These are phyloP conservation scores for Penicillium sp. DNA, from an alignment of 2,329 filamentous ascomycete genomes.

Conservation along the genomic window DNA sequence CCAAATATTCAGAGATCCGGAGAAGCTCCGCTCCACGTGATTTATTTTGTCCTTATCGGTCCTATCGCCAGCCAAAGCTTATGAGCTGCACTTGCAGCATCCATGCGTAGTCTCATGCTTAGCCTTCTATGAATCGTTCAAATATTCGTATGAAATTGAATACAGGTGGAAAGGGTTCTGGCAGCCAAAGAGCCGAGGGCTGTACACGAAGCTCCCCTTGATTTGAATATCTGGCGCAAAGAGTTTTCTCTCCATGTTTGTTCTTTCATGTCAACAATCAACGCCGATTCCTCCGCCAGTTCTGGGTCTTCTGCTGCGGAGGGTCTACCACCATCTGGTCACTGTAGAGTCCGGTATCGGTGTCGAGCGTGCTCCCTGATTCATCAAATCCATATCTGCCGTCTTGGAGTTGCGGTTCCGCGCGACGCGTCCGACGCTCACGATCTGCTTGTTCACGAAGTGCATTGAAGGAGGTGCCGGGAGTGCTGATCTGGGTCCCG, in stretches of 20 bases:
- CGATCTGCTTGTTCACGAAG: slow-evolving; percentile 38
- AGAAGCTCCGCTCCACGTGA: slow-evolving; percentile 25
- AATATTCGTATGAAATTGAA: slow-evolving; percentile 15
- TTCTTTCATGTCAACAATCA: slow-evolving; percentile 1
- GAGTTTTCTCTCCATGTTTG: neutral
- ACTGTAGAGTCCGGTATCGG: slow-evolving; percentile 30
- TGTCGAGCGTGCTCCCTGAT: slow-evolving; percentile 10
- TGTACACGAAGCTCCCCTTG: neutral
- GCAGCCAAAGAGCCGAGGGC: neutral
- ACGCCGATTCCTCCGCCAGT: slow-evolving; percentile 16
- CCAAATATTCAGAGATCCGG: slow-evolving; percentile 19
- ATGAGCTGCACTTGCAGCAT: neutral
- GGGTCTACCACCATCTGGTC: slow-evolving; percentile 39
- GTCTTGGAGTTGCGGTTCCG: slow-evolving; percentile 19
- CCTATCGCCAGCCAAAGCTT: neutral
- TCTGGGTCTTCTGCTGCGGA: slow-evolving; percentile 21
- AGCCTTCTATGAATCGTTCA: neutral
- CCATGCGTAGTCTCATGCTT: neutral
- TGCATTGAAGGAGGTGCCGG: slow-evolving; percentile 24
- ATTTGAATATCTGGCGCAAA: neutral
- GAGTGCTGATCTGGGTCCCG: slow-evolving; percentile 10
- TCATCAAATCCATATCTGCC: slow-evolving; percentile 36
- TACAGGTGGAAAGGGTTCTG: slow-evolving; percentile 1
- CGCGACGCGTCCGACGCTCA: slow-evolving; percentile 31
- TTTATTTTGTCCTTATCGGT: slow-evolving; percentile 12